A percentile compares a stretch with the other conserved stretches of the same genome.
Conservation (phyloP, 116 monocot genomes). For the Trichopus zeylanicus region DNA sequence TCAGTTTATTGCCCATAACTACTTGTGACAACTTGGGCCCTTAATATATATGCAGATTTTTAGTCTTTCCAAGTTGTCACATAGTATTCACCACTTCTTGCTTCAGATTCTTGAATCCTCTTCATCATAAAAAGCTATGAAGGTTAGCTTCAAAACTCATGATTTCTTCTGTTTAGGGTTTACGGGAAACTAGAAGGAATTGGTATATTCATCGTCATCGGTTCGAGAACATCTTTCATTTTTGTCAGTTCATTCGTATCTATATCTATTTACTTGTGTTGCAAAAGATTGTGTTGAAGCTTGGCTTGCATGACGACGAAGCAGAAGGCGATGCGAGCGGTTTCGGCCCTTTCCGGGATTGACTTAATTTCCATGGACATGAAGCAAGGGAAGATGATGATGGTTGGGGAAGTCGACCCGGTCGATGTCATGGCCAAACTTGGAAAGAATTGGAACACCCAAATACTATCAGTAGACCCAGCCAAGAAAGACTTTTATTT, state of each 20-base stretch:
- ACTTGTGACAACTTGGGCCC: no score
- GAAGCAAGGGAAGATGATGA: constrained; percentile 64
- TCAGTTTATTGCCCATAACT: no score
- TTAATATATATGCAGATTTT: no score
- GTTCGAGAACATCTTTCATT: no score
- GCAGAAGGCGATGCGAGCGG: constrained; percentile 68
- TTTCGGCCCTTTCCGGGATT: constrained; percentile 55
- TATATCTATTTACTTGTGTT: no score
- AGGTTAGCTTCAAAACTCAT: no score
- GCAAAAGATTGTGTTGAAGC: constrained; percentile 63
- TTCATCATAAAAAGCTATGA: no score
- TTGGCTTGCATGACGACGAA: constrained; percentile 72
- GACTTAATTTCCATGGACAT: constrained; percentile 67
- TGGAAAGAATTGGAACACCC: constrained; percentile 32
- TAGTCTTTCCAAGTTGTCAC: no score
- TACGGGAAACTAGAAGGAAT: no score
- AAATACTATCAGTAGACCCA: constrained; percentile 34
- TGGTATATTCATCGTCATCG: background rate
- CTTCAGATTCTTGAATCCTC: no score
- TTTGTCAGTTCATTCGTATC: background rate
- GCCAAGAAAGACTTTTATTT: constrained; percentile 38
- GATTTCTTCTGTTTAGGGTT: no score
- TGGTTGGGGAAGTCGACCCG: constrained; percentile 60
- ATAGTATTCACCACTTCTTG: no score
- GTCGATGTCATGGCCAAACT: constrained; percentile 53